Base-by-base conservation (phyloP, 345 rosid species). In the Rhizophora apiculata region DNA sequence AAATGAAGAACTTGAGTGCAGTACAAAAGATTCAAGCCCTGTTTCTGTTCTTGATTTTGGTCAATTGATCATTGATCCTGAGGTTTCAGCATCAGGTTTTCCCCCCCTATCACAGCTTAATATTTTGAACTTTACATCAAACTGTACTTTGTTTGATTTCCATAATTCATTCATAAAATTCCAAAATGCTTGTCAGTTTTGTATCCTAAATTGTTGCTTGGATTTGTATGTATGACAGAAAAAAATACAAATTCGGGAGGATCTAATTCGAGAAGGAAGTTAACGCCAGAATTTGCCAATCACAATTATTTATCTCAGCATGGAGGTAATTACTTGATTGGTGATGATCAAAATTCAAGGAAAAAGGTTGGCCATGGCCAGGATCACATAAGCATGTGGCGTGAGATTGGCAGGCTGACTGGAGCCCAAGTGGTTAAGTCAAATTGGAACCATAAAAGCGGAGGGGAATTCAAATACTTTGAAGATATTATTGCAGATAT, bases 11-110 rank as follows among this genome's bases (percentile, higher is more conserved):
- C 71, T 69, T 31, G 85, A 72, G 63, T 76, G 82, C 80, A 82
- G 81, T 76, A 67, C 90, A 16, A 82, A 90, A 75, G 87, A 87
- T 49, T 84, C 84, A 4, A 93, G 96, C 81, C 98, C 96, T 19
- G 92, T 93, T 80, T 93, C 96, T 2, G 98, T 90, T 81, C 96
- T 90, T 76, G 96, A 85, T 76, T 86, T 82, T 63, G 82, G 80
- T 69, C 81, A 73, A 70, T 86, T 80, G 74, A 16, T 70, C 48
- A 66, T 70, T 72, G 80, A 81, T 72, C 81, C 67, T 64, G 73
- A 78, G 39, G 53, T 68, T 62, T 74, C 83, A 10, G 31, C 53
- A 69, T 72, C 84, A 78, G 88, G 87, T 86, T 73, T 26, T 77
- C 78, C 21, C 26, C 51, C 52, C 32, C 60, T 26, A 51, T 19